Percentiles rank a stretch among this genome's conserved stretches.
These are phyloP conservation scores for Cornus kousa DNA, from an alignment of 148 eudicot genomes.

Conservation along the genomic window DNA sequence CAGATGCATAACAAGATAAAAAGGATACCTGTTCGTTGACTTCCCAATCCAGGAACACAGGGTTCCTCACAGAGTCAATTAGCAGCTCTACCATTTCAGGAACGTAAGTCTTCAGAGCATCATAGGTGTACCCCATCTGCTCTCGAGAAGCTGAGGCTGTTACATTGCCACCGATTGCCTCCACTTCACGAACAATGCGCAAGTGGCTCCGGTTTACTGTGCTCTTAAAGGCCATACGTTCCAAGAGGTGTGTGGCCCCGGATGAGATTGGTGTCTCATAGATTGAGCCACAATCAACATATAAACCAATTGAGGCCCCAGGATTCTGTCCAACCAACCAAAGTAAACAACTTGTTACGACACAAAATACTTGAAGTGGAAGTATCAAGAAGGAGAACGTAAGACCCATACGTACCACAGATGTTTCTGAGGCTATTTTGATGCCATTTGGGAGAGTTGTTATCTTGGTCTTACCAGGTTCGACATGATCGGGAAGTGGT, in stretches of 20 bases:
- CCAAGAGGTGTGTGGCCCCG: conserved; percentile 87
- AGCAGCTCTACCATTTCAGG: conserved; percentile 98
- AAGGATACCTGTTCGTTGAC: conserved; percentile 79
- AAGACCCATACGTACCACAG: conserved; percentile 46
- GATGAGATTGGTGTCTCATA: conserved; percentile 68
- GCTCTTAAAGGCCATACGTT: conserved; percentile 96
- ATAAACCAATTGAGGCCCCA: conserved; percentile 84
- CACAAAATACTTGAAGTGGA: not conserved
- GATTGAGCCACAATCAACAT: conserved; percentile 78
- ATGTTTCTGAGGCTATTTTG: conserved; percentile 86
- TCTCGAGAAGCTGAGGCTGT: conserved; percentile 85
- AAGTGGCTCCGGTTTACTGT: conserved; percentile 83
- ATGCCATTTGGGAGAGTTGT: conserved; percentile 85
- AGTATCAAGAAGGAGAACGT: not conserved
- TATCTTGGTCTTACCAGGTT: conserved; percentile 69
- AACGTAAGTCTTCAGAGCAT: conserved; percentile 78
- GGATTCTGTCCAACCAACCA: conserved; percentile 53
- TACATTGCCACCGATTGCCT: conserved; percentile 91
- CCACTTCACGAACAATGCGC: conserved; percentile 89
- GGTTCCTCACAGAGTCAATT: conserved; percentile 87
- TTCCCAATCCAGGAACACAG: conserved; percentile 97
- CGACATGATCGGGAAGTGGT: conserved; percentile 73
- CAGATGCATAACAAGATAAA: conserved; percentile 2
- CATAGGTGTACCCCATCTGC: conserved; percentile 92
- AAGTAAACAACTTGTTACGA: not conserved